These are phyloP conservation scores for Fusarium proliferatum DNA, from an alignment of 2,329 filamentous ascomycete genomes.

Conservation along the genomic window DNA sequence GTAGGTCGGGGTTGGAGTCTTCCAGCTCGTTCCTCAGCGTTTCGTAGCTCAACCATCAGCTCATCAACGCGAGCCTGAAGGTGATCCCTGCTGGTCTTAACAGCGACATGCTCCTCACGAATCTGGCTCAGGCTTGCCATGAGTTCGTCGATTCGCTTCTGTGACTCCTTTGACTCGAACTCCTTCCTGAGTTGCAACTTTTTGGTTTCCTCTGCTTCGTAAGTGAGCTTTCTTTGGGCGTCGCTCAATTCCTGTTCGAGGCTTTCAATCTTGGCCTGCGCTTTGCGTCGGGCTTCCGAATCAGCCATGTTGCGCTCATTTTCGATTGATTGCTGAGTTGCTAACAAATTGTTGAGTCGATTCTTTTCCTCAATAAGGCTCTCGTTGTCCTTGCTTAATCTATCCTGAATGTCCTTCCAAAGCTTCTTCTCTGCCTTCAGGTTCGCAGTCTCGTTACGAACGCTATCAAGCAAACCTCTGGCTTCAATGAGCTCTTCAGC, in stretches of 20 bases:
- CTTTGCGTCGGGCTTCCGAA: conserved; percentile 80
- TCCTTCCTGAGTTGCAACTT: conserved; percentile 87
- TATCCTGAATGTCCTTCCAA: conserved; percentile 92
- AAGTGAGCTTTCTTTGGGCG: conserved; percentile 83
- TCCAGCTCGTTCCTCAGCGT: conserved; percentile 87
- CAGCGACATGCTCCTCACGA: conserved; percentile 86
- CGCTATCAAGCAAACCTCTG: conserved; percentile 82
- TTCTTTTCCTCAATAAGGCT: conserved; percentile 84
- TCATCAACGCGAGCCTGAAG: conserved; percentile 90
- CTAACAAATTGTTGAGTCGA: conserved; percentile 83
- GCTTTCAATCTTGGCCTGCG: conserved; percentile 81
- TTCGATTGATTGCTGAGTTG: conserved; percentile 86
- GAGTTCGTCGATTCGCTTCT: conserved; percentile 93
- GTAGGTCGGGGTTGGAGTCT: conserved; percentile 84
- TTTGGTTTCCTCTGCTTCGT: conserved; percentile 86
- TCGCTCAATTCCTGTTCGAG: conserved; percentile 82
- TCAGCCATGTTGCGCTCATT: conserved; percentile 92
- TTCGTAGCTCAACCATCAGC: conserved; percentile 85
- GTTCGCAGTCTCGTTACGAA: conserved; percentile 91
- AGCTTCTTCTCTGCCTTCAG: conserved; percentile 94
- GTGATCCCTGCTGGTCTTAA: conserved; percentile 90
- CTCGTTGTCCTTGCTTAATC: conserved; percentile 90
- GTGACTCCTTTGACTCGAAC: conserved; percentile 86
- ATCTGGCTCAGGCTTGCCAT: conserved; percentile 81
- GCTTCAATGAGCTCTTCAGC: conserved; percentile 93